Evolutionary conservation across 2,329 filamentous ascomycete species (phyloP).

Genomic region (Pseudogymnoascus pannorum): DNA sequence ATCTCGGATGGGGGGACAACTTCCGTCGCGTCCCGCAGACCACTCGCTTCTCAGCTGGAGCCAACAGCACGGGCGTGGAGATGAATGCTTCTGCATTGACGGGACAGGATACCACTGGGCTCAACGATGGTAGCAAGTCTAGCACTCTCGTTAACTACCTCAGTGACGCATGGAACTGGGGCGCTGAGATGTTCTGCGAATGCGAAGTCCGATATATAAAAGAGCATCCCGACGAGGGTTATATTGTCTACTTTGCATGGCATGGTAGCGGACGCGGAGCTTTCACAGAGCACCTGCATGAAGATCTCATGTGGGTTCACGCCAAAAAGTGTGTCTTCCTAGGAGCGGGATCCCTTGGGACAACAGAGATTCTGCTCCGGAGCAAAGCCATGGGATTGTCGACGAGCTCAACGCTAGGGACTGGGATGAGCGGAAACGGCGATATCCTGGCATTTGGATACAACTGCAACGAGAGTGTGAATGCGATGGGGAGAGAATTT

Average conservation of each 20-base stretch:
- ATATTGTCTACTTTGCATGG: slow-evolving; percentile 59
- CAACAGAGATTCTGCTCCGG: slow-evolving; percentile 57
- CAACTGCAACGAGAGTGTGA: slow-evolving; percentile 50
- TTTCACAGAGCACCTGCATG: slow-evolving; percentile 47
- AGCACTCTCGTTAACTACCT: slow-evolving; percentile 61
- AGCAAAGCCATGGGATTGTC: slow-evolving; percentile 51
- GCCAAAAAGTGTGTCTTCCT: slow-evolving; percentile 59
- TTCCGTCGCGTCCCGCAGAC: slow-evolving; percentile 54
- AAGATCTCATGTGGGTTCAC: slow-evolving; percentile 60
- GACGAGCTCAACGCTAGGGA: slow-evolving; percentile 50
- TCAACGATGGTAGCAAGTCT: slow-evolving; percentile 63
- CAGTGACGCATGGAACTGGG: slow-evolving; percentile 65
- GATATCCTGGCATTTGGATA: slow-evolving; percentile 60
- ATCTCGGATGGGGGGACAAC: slow-evolving; percentile 42
- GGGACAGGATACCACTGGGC: slow-evolving; percentile 55
- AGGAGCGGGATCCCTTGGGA: slow-evolving; percentile 57
- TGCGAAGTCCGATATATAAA: slow-evolving; percentile 59
- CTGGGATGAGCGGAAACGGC: slow-evolving; percentile 58
- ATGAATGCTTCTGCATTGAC: slow-evolving; percentile 54
- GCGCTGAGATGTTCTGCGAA: slow-evolving; percentile 63
- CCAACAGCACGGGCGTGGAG: slow-evolving; percentile 56
- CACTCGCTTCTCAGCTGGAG: slow-evolving; percentile 53
- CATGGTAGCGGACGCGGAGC: slow-evolving; percentile 49
- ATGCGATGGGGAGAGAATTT: slow-evolving; percentile 46
- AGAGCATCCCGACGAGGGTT: slow-evolving; percentile 47